phyloP scores from a whole-genome alignment of 495 filamentous ascomycete genomes.

The Penicillium desertorum region DNA sequence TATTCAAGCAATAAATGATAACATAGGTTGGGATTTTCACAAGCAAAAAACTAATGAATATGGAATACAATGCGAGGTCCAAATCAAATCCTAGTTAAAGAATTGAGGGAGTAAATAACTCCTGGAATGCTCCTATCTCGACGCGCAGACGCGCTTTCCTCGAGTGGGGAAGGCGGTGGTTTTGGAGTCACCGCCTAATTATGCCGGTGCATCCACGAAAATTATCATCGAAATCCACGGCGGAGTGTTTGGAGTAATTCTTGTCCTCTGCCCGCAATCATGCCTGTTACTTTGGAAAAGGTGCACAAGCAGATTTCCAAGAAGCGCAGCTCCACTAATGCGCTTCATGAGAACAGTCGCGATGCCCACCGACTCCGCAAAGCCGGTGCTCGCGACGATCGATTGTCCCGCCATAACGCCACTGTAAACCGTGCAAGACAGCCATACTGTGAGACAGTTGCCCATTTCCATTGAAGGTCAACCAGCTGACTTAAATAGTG shows the following conservation, averaged over 20 bases:
- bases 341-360: conserved; percentile 80
- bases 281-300: conserved; percentile 70
- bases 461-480: not conserved
- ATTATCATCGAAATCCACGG: conserved; percentile 18
- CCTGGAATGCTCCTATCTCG: conserved; percentile 32
- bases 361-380: conserved; percentile 73
- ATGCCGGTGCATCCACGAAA: conserved; percentile 27
- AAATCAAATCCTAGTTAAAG: conserved; percentile 7
- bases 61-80: conserved; percentile 4
- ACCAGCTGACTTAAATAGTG: conserved; percentile 48
- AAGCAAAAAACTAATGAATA: conserved; percentile 9
- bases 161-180: conserved; percentile 30
- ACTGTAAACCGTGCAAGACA: conserved; percentile 65
- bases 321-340: conserved; percentile 62
- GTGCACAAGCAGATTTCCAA: conserved; percentile 82
- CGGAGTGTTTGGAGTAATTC: conserved; percentile 3
- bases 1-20: conserved; percentile 23
- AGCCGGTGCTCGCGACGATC: conserved; percentile 73
- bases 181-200: conserved; percentile 23
- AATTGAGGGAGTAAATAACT: conserved; percentile 27
- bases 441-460: conserved; percentile 57
- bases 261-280: conserved; percentile 32
- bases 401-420: conserved; percentile 62
- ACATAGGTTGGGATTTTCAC: conserved; percentile 20
- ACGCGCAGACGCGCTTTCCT: conserved; percentile 32